phyloP scores from a whole-genome alignment of 352 stramenopile genomes.

The Phytophthora ohioensis region DNA sequence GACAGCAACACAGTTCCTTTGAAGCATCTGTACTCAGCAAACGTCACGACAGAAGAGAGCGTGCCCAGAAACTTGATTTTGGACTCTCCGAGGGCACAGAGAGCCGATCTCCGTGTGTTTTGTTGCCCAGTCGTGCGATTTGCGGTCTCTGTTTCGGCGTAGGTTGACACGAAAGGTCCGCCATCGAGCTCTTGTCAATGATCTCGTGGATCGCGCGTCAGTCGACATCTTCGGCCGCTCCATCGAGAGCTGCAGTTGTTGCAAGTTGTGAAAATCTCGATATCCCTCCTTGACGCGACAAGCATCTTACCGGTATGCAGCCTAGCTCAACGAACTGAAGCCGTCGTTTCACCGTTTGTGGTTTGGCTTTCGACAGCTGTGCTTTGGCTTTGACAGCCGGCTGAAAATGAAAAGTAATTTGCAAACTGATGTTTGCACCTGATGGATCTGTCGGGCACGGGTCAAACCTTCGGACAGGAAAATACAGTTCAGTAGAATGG shows the following conservation, averaged over 20 bases:
- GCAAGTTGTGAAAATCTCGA: not conserved
- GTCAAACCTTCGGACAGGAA: not conserved
- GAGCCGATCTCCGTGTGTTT: slow-evolving; percentile 12
- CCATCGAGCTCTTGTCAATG: not conserved
- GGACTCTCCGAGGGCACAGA: slow-evolving; percentile 1
- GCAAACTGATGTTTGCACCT: not conserved
- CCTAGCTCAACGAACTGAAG: not conserved
- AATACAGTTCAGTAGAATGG: not conserved
- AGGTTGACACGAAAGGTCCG: not conserved
- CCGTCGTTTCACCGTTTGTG: not conserved
- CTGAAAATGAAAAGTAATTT: slow-evolving; percentile 4
- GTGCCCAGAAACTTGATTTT: not conserved
- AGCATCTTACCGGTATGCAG: not conserved
- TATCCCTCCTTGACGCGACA: not conserved
- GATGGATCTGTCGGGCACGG: not conserved
- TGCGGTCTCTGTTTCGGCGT: not conserved
- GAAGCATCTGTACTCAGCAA: slow-evolving; percentile 5
- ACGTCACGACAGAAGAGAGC: slow-evolving; percentile 13
- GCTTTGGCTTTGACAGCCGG: not conserved
- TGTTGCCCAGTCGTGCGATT: slow-evolving; percentile 3
- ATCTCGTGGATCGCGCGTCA: not conserved
- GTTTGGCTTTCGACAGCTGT: slow-evolving; percentile 1
- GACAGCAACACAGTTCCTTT: slow-evolving; percentile 6
- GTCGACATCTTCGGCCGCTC: not conserved
- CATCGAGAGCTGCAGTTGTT: not conserved